Conservation (phyloP, 176 grass and related monocot genomes). For the Aegilops umbellulata region DNA sequence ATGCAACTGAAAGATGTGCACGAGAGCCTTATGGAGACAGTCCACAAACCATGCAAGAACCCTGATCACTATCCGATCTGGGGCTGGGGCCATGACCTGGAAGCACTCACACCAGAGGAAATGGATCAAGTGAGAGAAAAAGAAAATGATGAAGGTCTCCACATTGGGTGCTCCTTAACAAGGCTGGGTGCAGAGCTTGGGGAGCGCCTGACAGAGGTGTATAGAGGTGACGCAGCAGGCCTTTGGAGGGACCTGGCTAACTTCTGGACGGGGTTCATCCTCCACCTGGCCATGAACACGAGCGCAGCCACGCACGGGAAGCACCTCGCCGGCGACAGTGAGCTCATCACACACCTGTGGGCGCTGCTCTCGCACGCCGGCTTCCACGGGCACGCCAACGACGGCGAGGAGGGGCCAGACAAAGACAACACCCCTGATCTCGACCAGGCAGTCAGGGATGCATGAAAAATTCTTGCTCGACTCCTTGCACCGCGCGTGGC, state of each 20-base stretch:
- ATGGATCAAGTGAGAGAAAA: background rate
- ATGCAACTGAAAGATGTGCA: background rate
- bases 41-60: too few relatives aligned
- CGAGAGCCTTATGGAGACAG: too few relatives aligned
- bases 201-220: background rate
- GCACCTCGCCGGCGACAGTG: background rate
- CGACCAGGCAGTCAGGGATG: too few relatives aligned
- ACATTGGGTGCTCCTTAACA: background rate
- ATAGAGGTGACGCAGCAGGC: fast-evolving
- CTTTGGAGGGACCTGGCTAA: too few relatives aligned
- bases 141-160: background rate
- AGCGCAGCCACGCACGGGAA: background rate
- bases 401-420: too few relatives aligned
- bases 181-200: background rate
- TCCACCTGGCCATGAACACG: background rate
- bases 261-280: background rate
- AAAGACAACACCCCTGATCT: too few relatives aligned
- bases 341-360: slow-evolving; percentile 4
- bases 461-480: too few relatives aligned
- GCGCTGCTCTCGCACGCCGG: slow-evolving; percentile 18
- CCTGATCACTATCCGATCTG: too few relatives aligned
- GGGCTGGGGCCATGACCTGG: too few relatives aligned
- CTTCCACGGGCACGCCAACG: background rate
- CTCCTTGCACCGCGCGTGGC: too few relatives aligned
- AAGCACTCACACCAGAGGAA: too few relatives aligned